These are phyloP conservation scores for Saprolegnia diclina DNA, from an alignment of 352 stramenopile species.

Conservation along the genomic window DNA sequence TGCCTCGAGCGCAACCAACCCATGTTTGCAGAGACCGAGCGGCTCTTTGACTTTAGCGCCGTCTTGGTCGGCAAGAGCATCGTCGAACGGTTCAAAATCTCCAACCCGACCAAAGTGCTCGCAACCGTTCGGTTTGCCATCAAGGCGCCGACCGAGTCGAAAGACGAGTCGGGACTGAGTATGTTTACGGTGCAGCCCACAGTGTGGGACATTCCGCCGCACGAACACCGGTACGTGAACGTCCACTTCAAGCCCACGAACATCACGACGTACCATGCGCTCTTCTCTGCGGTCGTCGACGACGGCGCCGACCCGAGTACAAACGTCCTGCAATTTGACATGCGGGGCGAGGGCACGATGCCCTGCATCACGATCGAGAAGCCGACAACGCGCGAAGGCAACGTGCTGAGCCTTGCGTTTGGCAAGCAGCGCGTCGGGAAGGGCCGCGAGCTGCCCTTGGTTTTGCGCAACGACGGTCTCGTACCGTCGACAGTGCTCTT, in stretches of 20 bases:
- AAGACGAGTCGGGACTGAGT: background rate
- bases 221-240: slow-evolving; percentile 92
- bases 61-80: slow-evolving; percentile 76
- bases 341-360: slow-evolving; percentile 89
- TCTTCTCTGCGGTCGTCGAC: slow-evolving; percentile 79
- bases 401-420: slow-evolving; percentile 70
- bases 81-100: slow-evolving; percentile 92
- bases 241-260: slow-evolving; percentile 90
- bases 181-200: slow-evolving; percentile 87
- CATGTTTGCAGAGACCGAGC: slow-evolving; percentile 80
- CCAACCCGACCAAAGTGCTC: slow-evolving; percentile 93
- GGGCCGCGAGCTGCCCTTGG: slow-evolving; percentile 49
- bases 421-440: slow-evolving; percentile 72
- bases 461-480: slow-evolving; percentile 89
- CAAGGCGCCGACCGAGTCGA: background rate
- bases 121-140: slow-evolving; percentile 84
- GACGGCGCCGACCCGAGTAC: slow-evolving; percentile 43
- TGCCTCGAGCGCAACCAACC: slow-evolving; percentile 31
- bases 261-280: slow-evolving; percentile 76
- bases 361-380: slow-evolving; percentile 86
- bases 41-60: slow-evolving; percentile 83
- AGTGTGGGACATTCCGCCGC: slow-evolving; percentile 89
- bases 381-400: slow-evolving; percentile 58
- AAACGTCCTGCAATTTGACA: slow-evolving; percentile 73
- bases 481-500: slow-evolving; percentile 89